Percentiles rank a stretch among this genome's conserved stretches.
phyloP scores from a whole-genome alignment of 1,284 basidiomycete genomes.

The Inonotus hispidus region DNA sequence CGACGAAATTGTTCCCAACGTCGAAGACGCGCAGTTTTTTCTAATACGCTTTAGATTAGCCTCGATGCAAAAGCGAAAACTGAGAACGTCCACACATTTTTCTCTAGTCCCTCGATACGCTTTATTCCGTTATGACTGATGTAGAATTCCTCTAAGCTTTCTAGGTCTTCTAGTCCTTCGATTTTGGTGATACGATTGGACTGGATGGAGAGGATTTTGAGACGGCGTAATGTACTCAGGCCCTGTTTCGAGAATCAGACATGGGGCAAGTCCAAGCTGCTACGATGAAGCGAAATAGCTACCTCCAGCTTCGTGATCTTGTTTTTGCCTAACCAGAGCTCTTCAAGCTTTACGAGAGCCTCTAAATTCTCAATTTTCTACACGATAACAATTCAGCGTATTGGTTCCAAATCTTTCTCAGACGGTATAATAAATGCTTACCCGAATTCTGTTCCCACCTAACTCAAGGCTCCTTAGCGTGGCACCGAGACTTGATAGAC shows the following conservation, averaged over 20 bases:
- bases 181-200: conserved; percentile 92
- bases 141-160: conserved; percentile 85
- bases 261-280: background rate
- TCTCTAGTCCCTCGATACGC: conserved; percentile 80
- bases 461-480: conserved; percentile 83
- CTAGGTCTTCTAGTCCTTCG: conserved; percentile 70
- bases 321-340: conserved; percentile 97
- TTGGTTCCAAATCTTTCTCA: background rate
- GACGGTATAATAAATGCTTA: conserved; percentile 31
- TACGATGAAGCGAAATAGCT: conserved; percentile 11
- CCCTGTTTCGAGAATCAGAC: conserved; percentile 38
- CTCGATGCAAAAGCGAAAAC: background rate
- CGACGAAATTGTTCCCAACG: conserved; percentile 81
- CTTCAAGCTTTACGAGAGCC: conserved; percentile 77
- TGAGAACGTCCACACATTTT: conserved; percentile 55
- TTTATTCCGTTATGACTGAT: conserved; percentile 91
- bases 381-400: conserved; percentile 8
- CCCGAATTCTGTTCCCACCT: conserved; percentile 88
- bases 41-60: conserved; percentile 34
- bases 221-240: conserved; percentile 58
- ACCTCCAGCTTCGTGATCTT: conserved; percentile 89
- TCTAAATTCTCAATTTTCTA: conserved; percentile 88
- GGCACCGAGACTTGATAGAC: conserved; percentile 53
- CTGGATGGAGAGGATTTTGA: conserved; percentile 84
- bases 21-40: conserved; percentile 82